Percentiles rank a stretch among this genome's conserved stretches.
Conservation (phyloP, 2,329 filamentous ascomycete species). For the Annulohypoxylon truncatum region DNA sequence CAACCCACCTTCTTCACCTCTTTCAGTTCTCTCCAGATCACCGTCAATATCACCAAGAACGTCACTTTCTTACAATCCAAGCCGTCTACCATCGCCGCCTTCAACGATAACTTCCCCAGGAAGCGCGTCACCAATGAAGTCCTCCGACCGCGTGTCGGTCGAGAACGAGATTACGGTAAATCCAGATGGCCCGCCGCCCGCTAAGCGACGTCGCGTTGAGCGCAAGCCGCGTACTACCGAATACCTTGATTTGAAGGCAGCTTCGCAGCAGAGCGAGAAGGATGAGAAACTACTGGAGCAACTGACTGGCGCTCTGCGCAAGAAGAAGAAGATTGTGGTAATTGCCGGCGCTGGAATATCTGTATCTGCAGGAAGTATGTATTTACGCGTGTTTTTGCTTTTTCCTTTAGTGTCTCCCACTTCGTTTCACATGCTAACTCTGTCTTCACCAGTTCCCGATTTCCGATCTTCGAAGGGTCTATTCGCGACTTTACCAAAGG, state of each 20-base stretch:
- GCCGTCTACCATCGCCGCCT: slow-evolving; percentile 66
- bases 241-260: slow-evolving; percentile 75
- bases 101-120: slow-evolving; percentile 60
- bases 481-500: slow-evolving; percentile 84
- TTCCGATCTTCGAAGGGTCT: slow-evolving; percentile 93
- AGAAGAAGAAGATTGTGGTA: slow-evolving; percentile 96
- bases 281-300: slow-evolving; percentile 72
- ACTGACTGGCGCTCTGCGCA: slow-evolving; percentile 79
- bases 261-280: slow-evolving; percentile 62
- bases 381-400: slow-evolving; percentile 1
- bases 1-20: slow-evolving; percentile 63
- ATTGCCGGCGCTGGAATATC: slow-evolving; percentile 97
- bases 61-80: slow-evolving; percentile 51
- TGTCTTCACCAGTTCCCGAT: slow-evolving; percentile 76
- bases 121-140: slow-evolving; percentile 63
- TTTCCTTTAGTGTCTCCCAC: background rate
- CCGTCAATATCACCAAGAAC: slow-evolving; percentile 61
- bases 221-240: slow-evolving; percentile 78
- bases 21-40: slow-evolving; percentile 65
- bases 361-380: slow-evolving; percentile 83
- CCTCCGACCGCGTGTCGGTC: slow-evolving; percentile 51
- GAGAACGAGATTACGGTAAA: slow-evolving; percentile 55
- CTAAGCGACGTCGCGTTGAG: slow-evolving; percentile 79
- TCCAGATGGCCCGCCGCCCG: slow-evolving; percentile 72
- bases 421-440: slow-evolving; percentile 37